These are phyloP conservation scores for Coemansia sp. DNA, from an alignment of 192 early-diverging fungal species.

Conservation along the genomic window DNA sequence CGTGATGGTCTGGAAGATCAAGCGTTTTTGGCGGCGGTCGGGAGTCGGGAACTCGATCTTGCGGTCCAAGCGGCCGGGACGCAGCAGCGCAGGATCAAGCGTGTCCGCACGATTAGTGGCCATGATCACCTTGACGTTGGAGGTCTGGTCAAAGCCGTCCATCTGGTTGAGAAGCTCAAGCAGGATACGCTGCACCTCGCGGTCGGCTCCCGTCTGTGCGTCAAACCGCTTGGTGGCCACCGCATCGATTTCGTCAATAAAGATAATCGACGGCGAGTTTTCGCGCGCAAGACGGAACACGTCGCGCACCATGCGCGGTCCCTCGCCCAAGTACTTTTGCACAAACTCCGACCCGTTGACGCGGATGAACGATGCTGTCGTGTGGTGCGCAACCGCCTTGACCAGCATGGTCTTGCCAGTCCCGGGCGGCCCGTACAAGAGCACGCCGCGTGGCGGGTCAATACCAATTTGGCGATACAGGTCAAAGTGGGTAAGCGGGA, in stretches of 20 bases:
- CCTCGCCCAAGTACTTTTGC: slow-evolving; percentile 98
- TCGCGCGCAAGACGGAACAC: slow-evolving; percentile 95
- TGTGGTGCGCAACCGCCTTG: slow-evolving; percentile 98
- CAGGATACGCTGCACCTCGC: slow-evolving; percentile 97
- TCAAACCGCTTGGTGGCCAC: slow-evolving; percentile 98
- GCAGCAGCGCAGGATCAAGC: slow-evolving; percentile 93
- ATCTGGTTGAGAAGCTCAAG: slow-evolving; percentile 98
- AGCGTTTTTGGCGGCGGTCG: slow-evolving; percentile 94
- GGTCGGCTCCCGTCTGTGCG: slow-evolving; percentile 96
- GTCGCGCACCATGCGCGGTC: slow-evolving; percentile 96
- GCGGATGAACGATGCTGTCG: slow-evolving; percentile 93
- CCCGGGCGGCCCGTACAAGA: slow-evolving; percentile 98
- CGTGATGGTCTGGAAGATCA: slow-evolving; percentile 96
- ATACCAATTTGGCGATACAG: slow-evolving; percentile 98
- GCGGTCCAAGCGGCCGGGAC: slow-evolving; percentile 95
- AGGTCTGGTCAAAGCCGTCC: slow-evolving; percentile 98
- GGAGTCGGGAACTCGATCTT: slow-evolving; percentile 99
- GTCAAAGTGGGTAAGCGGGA: slow-evolving; percentile 97
- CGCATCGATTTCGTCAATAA: slow-evolving; percentile 99
- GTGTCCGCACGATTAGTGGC: slow-evolving; percentile 98
- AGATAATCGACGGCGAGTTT: slow-evolving; percentile 96
- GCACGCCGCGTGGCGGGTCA: slow-evolving; percentile 97
- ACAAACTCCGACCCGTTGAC: slow-evolving; percentile 98
- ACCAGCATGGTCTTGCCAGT: slow-evolving; percentile 99
- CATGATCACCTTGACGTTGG: slow-evolving; percentile 99